phyloP scores from a whole-genome alignment of 2,329 filamentous ascomycete genomes.

The Fusarium sp. region DNA sequence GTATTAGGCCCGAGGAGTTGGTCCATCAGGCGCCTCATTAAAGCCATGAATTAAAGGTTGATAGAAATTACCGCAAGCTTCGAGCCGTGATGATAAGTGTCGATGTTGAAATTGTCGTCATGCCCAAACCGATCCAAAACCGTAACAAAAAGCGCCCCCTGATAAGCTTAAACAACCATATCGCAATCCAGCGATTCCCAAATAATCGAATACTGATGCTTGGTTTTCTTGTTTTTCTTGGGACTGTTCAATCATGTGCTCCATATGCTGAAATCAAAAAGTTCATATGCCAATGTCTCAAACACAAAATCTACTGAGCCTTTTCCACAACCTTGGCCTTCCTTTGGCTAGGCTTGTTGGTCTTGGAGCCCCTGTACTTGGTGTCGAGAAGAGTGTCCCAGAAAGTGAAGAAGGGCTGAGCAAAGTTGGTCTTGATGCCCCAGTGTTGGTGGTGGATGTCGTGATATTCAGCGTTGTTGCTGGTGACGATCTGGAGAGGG shows the following conservation, averaged over 20 bases:
- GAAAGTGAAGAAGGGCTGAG: constrained; percentile 93
- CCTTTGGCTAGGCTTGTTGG: constrained; percentile 50
- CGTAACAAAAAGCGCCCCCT: constrained; percentile 23
- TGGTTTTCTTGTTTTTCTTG: constrained; percentile 17
- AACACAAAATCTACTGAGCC: constrained; percentile 11
- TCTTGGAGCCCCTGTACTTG: constrained; percentile 76
- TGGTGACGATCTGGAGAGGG: constrained; percentile 88
- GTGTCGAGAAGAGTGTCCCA: constrained; percentile 89
- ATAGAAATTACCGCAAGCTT: constrained; percentile 37
- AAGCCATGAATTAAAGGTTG: constrained; percentile 36
- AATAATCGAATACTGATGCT: constrained; percentile 10
- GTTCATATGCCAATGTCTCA: constrained; percentile 35
- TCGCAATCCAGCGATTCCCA: constrained; percentile 33
- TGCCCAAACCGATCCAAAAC: constrained; percentile 32
- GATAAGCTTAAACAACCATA: constrained; percentile 15
- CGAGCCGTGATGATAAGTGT: constrained; percentile 34
- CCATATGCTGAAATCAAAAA: constrained; percentile 34
- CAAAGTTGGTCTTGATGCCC: constrained; percentile 97
- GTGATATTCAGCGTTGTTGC: constrained; percentile 96
- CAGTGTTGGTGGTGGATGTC: constrained; percentile 99
- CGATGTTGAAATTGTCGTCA: constrained; percentile 28
- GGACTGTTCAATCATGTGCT: constrained; percentile 29
- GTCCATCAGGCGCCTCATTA: constrained; percentile 35
- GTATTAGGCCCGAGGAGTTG: constrained; percentile 26
- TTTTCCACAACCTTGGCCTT: constrained; percentile 24